Evolutionary conservation across 1,139 yeast species (phyloP), one percentile per base, ranked within the genome.

Genomic region (Pichia sp.): DNA sequence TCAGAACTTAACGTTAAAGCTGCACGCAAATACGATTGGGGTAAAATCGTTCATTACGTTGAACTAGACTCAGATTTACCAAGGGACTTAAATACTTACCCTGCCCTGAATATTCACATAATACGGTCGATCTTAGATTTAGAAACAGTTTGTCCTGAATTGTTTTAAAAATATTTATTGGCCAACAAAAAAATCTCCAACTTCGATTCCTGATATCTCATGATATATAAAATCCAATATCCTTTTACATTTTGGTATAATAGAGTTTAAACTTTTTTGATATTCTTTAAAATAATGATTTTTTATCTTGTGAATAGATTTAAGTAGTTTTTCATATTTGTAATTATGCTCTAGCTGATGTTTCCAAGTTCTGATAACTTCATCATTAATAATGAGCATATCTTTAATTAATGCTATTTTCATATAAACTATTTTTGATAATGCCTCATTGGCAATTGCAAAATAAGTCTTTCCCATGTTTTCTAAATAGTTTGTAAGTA

Each of bases 1-100:
- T 80, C 91, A 43, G 82, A 74, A 40, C 64, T 78, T 42, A 83
- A 81, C 56, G 76, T 72, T 33, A 70, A 69, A 50, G 78, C 80
- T 0, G 80, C 88, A 43, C 57, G 59, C 38, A 61, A 68, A 38
- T 61, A 69, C 35, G 78, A 77, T 1, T 68, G 74, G 61, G 78
- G 78, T 5, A 64, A 65, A 27, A 73, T 78, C 5, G 63, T 77
- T 40, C 87, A 80, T 52, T 78, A 66, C 51, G 70, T 79, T 16
- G 91, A 82, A 50, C 48, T 64, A 24, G 72, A 68, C 25, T 59
- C 57, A 27, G 80, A 75, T 41, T 60, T 62, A 40, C 56, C 63
- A 15, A 14, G 16, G 2, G 64, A 56, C 63, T 62, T 32, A 62
- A 62, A 36, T 33, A 62, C 36, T 61, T 66, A 30, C 72, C 74